These are phyloP conservation scores for Chrysochromulina parva DNA, from an alignment of 78 protist species.

Conservation along the genomic window DNA sequence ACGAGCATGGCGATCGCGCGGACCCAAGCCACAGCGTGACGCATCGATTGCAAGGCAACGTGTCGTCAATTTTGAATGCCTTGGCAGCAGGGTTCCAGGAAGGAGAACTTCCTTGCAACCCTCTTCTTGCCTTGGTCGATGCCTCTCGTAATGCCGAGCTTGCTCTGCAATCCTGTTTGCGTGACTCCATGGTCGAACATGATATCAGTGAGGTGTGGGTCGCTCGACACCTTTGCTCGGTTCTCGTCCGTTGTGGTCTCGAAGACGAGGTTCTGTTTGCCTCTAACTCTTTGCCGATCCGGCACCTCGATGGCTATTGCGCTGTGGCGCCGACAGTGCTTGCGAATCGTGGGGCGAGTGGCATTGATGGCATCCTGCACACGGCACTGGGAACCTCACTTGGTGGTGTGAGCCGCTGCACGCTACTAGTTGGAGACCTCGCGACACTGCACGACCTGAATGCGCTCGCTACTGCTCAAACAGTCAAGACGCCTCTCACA, in stretches of 20 bases:
- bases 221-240: not conserved
- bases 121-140: too few species aligned
- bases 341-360: conserved; percentile 36
- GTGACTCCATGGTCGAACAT: too few species aligned
- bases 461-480: not conserved
- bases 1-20: not conserved
- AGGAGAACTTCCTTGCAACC: too few species aligned
- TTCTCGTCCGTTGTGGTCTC: not conserved
- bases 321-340: not conserved
- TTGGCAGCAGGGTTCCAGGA: too few species aligned
- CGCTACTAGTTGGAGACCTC: conserved; percentile 12
- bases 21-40: conserved; percentile 4
- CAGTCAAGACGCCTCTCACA: not conserved
- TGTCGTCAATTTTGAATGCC: not conserved
- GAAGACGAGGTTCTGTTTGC: not conserved
- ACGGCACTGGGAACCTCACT: not conserved
- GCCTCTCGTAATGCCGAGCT: too few species aligned
- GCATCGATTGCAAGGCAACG: not conserved
- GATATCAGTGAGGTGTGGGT: not conserved
- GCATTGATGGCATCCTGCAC: conserved; percentile 37
- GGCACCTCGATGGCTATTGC: conserved; percentile 27
- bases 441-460: conserved; percentile 4
- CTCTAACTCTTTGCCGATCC: conserved; percentile 38
- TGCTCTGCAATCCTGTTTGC: too few species aligned
- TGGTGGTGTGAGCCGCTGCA: not conserved